Evolutionary conservation across 23 red algal species (phyloP).

Genomic region (Gracilaria gracilis): DNA sequence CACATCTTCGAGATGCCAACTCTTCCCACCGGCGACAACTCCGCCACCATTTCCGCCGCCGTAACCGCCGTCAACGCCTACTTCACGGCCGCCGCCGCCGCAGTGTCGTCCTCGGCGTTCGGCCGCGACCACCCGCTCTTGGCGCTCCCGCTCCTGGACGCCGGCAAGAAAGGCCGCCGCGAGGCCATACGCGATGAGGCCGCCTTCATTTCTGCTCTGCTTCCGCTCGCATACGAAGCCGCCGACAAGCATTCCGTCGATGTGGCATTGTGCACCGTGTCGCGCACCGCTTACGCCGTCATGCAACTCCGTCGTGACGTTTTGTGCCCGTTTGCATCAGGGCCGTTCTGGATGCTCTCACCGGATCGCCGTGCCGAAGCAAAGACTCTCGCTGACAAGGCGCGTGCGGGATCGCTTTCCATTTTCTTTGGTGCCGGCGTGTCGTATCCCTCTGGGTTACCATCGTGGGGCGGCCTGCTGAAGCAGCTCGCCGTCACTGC

Average conservation of each 20-base stretch:
- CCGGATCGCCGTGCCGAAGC: neutral
- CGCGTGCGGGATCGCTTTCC: neutral
- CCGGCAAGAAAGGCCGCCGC: neutral
- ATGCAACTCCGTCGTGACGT: neutral
- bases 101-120: neutral
- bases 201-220: neutral
- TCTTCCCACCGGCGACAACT: neutral
- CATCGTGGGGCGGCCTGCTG: slow-evolving; percentile 21
- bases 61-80: slow-evolving; percentile 20
- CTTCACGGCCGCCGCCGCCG: neutral
- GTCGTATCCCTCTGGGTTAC: neutral
- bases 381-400: neutral
- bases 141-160: neutral
- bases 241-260: slow-evolving; percentile 7
- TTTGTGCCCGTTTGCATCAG: neutral
- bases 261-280: slow-evolving; percentile 3
- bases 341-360: slow-evolving; percentile 9
- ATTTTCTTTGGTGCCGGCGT: slow-evolving; percentile 26
- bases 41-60: neutral
- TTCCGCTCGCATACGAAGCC: slow-evolving; percentile 5
- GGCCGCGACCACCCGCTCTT: slow-evolving; percentile 12
- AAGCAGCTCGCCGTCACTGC: neutral
- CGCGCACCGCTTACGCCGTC: neutral
- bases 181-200: neutral
- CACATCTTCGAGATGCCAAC: neutral